These are phyloP conservation scores for Macrocystidia cucumis DNA, from an alignment of 1,284 basidiomycete genomes.

Conservation along the genomic window DNA sequence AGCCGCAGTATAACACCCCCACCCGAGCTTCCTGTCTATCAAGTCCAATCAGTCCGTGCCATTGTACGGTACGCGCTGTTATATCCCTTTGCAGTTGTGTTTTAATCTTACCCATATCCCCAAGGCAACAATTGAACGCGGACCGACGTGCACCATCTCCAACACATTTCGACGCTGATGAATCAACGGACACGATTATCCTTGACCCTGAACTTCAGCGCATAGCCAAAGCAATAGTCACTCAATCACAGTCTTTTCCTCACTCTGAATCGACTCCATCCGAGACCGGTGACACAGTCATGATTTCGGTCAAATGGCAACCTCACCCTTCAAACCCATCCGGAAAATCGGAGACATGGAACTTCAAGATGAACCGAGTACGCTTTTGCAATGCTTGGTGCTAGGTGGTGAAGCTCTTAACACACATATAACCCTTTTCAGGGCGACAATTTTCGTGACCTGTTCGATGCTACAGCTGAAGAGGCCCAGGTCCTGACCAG, in stretches of 20 bases:
- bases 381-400: slow-evolving; percentile 13
- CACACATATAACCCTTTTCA: slow-evolving; percentile 17
- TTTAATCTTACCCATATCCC: not conserved
- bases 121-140: slow-evolving; percentile 36
- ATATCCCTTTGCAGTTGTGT: not conserved
- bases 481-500: slow-evolving; percentile 38
- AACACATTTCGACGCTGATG: slow-evolving; percentile 30
- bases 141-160: slow-evolving; percentile 38
- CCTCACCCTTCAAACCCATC: slow-evolving; percentile 47
- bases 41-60: slow-evolving; percentile 43
- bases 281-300: slow-evolving; percentile 31
- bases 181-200: slow-evolving; percentile 39
- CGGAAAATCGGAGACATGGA: slow-evolving; percentile 33
- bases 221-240: slow-evolving; percentile 36
- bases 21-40: slow-evolving; percentile 43
- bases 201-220: slow-evolving; percentile 54
- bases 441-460: slow-evolving; percentile 52
- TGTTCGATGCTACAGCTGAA: slow-evolving; percentile 60
- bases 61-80: slow-evolving; percentile 44
- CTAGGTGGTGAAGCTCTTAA: no score
- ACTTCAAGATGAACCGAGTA: slow-evolving; percentile 52
- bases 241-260: slow-evolving; percentile 15
- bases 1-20: slow-evolving; percentile 71
- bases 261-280: slow-evolving; percentile 10
- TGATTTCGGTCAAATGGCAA: slow-evolving; percentile 51